Evolutionary conservation across 208 protist genomes (phyloP).

Genomic region (Naegleria gruberi): DNA sequence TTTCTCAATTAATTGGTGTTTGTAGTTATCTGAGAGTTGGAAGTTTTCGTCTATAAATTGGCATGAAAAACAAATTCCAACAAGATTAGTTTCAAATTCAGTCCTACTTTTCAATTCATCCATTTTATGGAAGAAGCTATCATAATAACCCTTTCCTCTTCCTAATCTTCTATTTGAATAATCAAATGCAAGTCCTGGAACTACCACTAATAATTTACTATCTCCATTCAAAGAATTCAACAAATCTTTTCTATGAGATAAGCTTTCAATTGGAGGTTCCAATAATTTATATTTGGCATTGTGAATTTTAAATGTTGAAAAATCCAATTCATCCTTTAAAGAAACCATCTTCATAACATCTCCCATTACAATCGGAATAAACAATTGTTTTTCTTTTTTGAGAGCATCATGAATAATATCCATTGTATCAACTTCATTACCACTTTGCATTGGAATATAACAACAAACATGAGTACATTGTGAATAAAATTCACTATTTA

Average conservation of each 20-base stretch:
- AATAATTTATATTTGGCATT: neutral
- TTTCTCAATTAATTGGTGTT: neutral
- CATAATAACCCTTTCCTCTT: conserved; percentile 12
- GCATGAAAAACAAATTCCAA: neutral
- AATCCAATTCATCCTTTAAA: neutral
- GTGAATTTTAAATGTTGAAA: neutral
- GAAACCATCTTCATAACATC: neutral
- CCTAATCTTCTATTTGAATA: neutral
- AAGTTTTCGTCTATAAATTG: neutral
- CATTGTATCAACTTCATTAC: neutral
- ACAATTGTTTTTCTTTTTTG: neutral
- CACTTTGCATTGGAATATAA: neutral
- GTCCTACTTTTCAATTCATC: neutral
- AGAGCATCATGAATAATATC: neutral
- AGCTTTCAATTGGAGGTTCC: neutral
- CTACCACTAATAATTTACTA: neutral
- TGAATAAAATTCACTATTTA: neutral
- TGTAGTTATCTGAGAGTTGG: neutral
- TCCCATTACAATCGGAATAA: neutral
- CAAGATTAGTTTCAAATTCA: neutral
- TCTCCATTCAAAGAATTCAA: neutral
- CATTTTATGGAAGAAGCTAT: neutral
- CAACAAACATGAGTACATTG: neutral
- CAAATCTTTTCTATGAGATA: neutral
- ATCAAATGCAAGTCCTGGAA: conserved; percentile 5